Evolutionary conservation across 768 basidiomycete genomes (phyloP), one percentile per base, ranked within the genome.

Genomic region (Termitomyces titanicus): DNA sequence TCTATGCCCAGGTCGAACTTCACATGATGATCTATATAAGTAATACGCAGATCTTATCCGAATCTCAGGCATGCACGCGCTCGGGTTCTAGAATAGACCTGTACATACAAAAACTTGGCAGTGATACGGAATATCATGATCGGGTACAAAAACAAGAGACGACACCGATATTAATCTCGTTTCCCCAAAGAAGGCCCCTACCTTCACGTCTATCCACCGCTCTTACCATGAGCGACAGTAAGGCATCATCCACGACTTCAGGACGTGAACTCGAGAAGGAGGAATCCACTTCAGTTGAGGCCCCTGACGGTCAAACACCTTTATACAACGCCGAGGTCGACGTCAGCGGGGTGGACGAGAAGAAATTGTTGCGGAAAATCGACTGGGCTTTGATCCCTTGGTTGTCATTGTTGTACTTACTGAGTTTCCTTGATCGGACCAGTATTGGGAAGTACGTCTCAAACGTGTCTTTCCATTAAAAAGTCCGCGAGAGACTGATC

Each of bases 331-430:
- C 79, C n/a, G 71, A 80, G 44, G 63, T 85, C 54, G 86, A 88
- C 65, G 69, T 78, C 25, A 83, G 81, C 56, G 75, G 71, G 10
- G 71, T 92, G 46, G 81, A 92, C 64, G 89, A 89, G 68, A 79
- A 79, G 53, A 84, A 82, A 65, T 66, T 91, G 57, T 64, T 92
- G 57, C 74, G 88, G 62, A 91, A 88, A 70, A 78, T 90, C 45
- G 87, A 88, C 68, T 60, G 75, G 55, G 77, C 78, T n/a, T 76
- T 87, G 58, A 76, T 87, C 35, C 83, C 85, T 10, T 89, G 86
- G 88, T 64, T 88, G 38, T 84, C 88, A 5, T 77, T 94, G 51
- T 69, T 93, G 61, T 91, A 91, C 69, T 73, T 92, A 35, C 73
- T 92, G 37, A 85, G 85, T 61, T 92, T 90, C 75, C 63, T 73